phyloP scores from a whole-genome alignment of 129 eudicot species.

The Flaveria bidentis region DNA sequence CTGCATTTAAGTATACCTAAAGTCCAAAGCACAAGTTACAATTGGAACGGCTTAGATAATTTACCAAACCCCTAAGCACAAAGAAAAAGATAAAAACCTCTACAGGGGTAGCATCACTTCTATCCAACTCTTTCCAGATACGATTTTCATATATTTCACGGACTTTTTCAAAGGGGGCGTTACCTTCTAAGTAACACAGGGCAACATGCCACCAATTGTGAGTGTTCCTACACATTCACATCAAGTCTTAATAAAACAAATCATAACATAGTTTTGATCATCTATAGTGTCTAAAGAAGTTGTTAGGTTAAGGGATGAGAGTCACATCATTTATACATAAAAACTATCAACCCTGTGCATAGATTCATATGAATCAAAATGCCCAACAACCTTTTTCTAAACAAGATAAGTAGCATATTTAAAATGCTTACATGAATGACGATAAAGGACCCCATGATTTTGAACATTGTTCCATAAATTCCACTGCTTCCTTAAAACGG shows the following conservation, averaged over 20 bases:
- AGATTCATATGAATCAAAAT: neutral
- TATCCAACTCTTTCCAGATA: constrained; percentile 88
- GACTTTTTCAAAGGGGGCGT: constrained; percentile 61
- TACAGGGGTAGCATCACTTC: constrained; percentile 58
- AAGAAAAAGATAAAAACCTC: constrained; percentile 50
- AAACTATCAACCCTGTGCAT: neutral
- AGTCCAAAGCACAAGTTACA: constrained; percentile 14
- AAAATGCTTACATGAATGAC: constrained; percentile 71
- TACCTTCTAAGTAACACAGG: constrained; percentile 89
- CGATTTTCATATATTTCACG: constrained; percentile 59
- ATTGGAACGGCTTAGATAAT: constrained; percentile 2
- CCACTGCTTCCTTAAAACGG: constrained; percentile 81
- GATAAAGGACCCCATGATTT: constrained; percentile 68
- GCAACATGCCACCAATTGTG: constrained; percentile 99
- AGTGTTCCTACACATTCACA: constrained; percentile 57
- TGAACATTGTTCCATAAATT: constrained; percentile 79
- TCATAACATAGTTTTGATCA: constrained; percentile 8
- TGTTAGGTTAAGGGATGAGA: neutral
- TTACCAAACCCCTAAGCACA: constrained; percentile 10
- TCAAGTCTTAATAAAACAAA: constrained; percentile 6
- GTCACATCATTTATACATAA: neutral
- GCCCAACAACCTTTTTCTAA: neutral
- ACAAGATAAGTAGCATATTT: neutral
- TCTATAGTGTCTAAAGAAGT: constrained; percentile 3
- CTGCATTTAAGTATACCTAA: constrained; percentile 82